A percentile compares a stretch with the other conserved stretches of the same genome.
These are phyloP conservation scores for Penicillium nucicola DNA, from an alignment of 495 filamentous ascomycete species.

Conservation along the genomic window DNA sequence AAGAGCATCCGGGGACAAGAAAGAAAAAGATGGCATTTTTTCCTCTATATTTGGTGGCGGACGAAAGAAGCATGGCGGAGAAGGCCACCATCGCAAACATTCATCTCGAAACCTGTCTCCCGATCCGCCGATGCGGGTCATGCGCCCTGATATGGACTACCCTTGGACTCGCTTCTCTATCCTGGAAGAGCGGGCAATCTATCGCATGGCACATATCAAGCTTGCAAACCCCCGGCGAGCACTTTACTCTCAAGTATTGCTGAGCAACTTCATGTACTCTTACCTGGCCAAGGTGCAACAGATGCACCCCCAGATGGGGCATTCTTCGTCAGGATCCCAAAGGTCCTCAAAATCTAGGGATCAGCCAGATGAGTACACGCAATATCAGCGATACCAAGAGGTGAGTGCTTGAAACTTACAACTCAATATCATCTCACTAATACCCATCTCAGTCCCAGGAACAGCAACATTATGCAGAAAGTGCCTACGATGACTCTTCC, in stretches of 20 bases:
- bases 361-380: constrained; percentile 59
- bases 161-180: constrained; percentile 96
- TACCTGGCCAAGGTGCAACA: constrained; percentile 98
- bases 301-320: constrained; percentile 90
- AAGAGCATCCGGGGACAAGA: constrained; percentile 75
- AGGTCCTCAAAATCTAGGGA: constrained; percentile 63
- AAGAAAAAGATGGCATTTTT: constrained; percentile 85
- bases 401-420: constrained; percentile 33
- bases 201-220: constrained; percentile 98
- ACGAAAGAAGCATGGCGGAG: constrained; percentile 67
- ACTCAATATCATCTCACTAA: constrained; percentile 1
- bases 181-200: constrained; percentile 94
- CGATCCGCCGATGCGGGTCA: constrained; percentile 65
- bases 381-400: constrained; percentile 66
- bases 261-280: constrained; percentile 99
- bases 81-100: constrained; percentile 68
- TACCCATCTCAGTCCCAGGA: constrained; percentile 43
- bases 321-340: constrained; percentile 56
- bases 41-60: constrained; percentile 86
- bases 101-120: constrained; percentile 76
- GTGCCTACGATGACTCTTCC: constrained; percentile 55
- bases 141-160: constrained; percentile 86
- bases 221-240: constrained; percentile 93
- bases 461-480: constrained; percentile 49
- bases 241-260: constrained; percentile 89